A percentile compares a stretch with the other conserved stretches of the same genome.
phyloP scores from a whole-genome alignment of 1,139 yeast genomes.

The Magnusiomyces fungicola region DNA sequence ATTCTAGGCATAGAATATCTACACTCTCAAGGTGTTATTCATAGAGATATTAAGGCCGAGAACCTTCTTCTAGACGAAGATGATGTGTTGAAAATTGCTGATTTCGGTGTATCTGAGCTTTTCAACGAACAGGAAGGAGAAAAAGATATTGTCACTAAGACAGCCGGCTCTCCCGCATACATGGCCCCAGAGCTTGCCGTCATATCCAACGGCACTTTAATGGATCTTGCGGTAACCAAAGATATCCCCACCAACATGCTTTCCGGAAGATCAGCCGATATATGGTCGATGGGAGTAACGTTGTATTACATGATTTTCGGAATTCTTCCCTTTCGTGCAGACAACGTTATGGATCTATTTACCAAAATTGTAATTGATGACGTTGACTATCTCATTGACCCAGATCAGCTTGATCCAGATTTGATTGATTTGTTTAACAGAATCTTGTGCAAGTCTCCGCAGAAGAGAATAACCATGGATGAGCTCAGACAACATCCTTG shows the following conservation, averaged over 20 bases:
- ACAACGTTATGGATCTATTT: constrained; percentile 45
- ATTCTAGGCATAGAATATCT: constrained; percentile 83
- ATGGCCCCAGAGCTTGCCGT: constrained; percentile 74
- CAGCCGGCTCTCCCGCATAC: constrained; percentile 84
- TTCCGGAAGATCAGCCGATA: constrained; percentile 61
- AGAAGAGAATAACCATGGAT: constrained; percentile 45
- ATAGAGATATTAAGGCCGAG: constrained; percentile 94
- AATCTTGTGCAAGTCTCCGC: constrained; percentile 46
- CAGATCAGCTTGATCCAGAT: constrained; percentile 8
- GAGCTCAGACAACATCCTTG: constrained; percentile 53
- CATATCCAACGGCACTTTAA: constrained; percentile 25
- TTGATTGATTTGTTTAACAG: constrained; percentile 26
- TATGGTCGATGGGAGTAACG: constrained; percentile 78
- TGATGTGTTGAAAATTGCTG: constrained; percentile 80
- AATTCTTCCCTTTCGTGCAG: constrained; percentile 34
- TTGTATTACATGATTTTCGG: constrained; percentile 36
- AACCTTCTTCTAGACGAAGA: constrained; percentile 69
- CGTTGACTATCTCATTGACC: constrained; percentile 18
- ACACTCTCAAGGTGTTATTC: constrained; percentile 89
- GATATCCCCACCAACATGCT: constrained; percentile 37
- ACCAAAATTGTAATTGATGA: constrained; percentile 26
- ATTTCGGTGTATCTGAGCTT: constrained; percentile 87
- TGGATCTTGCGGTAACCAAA: constrained; percentile 17
- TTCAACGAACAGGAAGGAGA: constrained; percentile 35
- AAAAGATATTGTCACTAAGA: constrained; percentile 44